Conservation (phyloP, 2,329 filamentous ascomycete genomes). For the Pleomassaria siparia region DNA sequence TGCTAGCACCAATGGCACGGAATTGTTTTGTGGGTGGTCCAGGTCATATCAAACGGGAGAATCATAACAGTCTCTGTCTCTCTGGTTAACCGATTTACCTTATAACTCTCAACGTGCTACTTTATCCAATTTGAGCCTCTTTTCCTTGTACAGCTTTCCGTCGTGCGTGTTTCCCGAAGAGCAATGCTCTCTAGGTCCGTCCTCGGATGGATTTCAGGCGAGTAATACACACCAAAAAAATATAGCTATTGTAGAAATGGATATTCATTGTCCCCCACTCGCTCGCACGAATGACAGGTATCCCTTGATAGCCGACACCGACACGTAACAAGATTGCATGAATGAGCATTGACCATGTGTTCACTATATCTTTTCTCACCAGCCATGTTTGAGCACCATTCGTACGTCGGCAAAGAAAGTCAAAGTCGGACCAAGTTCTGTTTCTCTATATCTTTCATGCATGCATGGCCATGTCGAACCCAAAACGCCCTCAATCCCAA, state of each 20-base stretch:
- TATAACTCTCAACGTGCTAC: conserved; percentile 10
- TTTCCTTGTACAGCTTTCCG: conserved; percentile 20
- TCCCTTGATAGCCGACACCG: not conserved
- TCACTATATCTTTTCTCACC: not conserved
- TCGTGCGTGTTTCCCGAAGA: not conserved
- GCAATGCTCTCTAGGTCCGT: not conserved
- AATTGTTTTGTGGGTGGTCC: conserved; percentile 16
- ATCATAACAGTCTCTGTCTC: conserved; percentile 36
- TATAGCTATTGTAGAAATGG: not conserved
- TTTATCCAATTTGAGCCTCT: conserved; percentile 43
- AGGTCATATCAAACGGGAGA: conserved; percentile 15
- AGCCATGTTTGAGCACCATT: too few relatives aligned
- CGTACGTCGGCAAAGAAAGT: not conserved
- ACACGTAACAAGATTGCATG: not conserved
- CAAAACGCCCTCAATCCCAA: not conserved
- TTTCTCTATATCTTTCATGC: conserved; percentile 2
- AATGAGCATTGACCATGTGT: not conserved
- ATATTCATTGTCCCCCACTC: not conserved
- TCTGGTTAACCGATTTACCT: conserved; percentile 37
- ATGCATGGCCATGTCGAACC: not conserved
- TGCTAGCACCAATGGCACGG: conserved; percentile 2
- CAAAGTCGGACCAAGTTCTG: not conserved
- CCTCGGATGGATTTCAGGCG: not conserved
- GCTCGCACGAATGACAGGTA: not conserved
- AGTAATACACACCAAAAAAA: not conserved